phyloP scores from a whole-genome alignment of 441 rosid genomes.

The Capsella rubella region DNA sequence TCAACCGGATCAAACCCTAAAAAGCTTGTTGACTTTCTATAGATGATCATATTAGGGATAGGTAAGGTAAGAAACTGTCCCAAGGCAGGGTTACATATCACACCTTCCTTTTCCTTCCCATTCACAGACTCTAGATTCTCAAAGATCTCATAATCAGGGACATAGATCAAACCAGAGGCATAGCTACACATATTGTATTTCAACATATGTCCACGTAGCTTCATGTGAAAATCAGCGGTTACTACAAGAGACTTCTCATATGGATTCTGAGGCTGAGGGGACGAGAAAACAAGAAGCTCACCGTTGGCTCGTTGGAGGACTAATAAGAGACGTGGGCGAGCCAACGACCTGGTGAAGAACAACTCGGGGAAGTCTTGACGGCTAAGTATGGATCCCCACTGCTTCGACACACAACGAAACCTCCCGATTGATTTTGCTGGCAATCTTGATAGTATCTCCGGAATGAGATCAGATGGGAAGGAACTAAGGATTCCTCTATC shows the following conservation, averaged over 20 bases:
- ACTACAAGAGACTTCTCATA: not conserved
- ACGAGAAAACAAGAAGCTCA: not conserved
- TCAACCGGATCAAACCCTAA: constrained; percentile 2
- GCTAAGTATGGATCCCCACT: not conserved
- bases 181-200: not conserved
- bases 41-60: no score
- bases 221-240: not conserved
- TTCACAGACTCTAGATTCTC: not conserved
- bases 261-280: not conserved
- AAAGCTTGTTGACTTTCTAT: not conserved
- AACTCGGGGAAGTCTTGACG: not conserved
- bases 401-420: not conserved
- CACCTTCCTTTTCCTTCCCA: not conserved
- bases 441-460: not conserved
- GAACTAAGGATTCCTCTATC: no score
- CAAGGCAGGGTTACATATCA: not conserved
- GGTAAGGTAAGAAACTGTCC: not conserved
- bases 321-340: not conserved
- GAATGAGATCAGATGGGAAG: not conserved
- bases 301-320: not conserved
- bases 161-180: not conserved
- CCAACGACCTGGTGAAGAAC: not conserved
- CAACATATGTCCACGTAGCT: not conserved
- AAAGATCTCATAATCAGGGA: not conserved
- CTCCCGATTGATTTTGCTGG: not conserved